Conservation (phyloP, 2,329 filamentous ascomycete genomes). For the Pleomassaria siparia region DNA sequence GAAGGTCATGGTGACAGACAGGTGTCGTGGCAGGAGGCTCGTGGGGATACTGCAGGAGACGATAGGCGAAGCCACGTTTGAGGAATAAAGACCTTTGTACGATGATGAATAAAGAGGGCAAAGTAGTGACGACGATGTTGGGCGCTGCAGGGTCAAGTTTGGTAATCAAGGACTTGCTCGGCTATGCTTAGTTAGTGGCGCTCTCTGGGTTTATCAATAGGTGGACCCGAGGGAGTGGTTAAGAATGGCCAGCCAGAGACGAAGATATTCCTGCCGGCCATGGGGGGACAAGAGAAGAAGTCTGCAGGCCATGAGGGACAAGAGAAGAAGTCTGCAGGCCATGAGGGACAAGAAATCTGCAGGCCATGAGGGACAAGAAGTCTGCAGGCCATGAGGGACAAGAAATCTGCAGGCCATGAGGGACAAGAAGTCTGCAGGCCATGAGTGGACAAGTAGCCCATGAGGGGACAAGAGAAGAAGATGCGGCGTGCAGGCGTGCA, state of each 20-base stretch:
- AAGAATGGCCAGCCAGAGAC: not conserved
- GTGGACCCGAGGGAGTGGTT: conserved; percentile 9
- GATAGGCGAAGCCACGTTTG: conserved; percentile 19
- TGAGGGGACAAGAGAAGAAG: too few species aligned
- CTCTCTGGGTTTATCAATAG: not conserved
- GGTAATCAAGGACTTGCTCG: conserved; percentile 13
- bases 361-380: too few species aligned
- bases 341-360: too few species aligned
- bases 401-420: too few species aligned
- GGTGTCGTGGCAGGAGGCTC: conserved; percentile 19
- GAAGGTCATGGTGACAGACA: conserved; percentile 36
- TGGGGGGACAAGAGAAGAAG: not conserved
- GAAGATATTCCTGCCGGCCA: conserved; percentile 5
- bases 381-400: too few species aligned
- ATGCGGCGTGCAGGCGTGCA: too few species aligned
- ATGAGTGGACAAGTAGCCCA: too few species aligned
- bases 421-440: too few species aligned
- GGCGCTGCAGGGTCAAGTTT: not conserved
- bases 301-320: not conserved
- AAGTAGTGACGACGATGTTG: not conserved
- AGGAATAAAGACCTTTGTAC: conserved; percentile 11
- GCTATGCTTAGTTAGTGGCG: conserved; percentile 8
- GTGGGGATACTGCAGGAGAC: conserved; percentile 27
- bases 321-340: too few species aligned
- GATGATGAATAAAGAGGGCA: conserved; percentile 9